Conservation (phyloP, 108 stramenopile genomes). For the Aureococcus anophagefferens region DNA sequence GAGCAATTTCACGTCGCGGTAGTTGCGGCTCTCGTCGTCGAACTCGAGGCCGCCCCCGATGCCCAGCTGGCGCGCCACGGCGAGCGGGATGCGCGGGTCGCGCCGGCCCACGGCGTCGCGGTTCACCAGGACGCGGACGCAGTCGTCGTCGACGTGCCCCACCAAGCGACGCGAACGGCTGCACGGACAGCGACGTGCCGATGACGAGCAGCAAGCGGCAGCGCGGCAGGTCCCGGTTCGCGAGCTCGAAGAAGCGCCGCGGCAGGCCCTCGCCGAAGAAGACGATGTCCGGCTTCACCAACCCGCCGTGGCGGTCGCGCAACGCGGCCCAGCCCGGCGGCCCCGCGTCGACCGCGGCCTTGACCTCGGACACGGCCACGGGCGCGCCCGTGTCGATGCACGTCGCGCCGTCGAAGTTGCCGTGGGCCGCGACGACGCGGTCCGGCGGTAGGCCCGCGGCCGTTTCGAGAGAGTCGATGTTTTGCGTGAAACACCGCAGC, state of each 20-base stretch:
- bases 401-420: conserved; percentile 45
- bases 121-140: conserved; percentile 28
- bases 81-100: conserved; percentile 5
- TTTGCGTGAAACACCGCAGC: conserved; percentile 70
- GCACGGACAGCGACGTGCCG: conserved; percentile 56
- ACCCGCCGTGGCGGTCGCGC: conserved; percentile 4
- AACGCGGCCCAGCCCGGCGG: neutral
- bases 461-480: conserved; percentile 84
- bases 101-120: conserved; percentile 6
- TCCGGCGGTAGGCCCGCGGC: conserved; percentile 67
- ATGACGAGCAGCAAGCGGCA: conserved; percentile 70
- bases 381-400: neutral
- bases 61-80: neutral
- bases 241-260: conserved; percentile 41
- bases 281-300: conserved; percentile 88
- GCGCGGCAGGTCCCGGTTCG: conserved; percentile 41
- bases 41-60: conserved; percentile 5
- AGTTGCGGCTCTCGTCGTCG: conserved; percentile 31
- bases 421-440: conserved; percentile 77
- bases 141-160: neutral
- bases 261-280: conserved; percentile 91
- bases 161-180: conserved; percentile 24
- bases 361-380: neutral
- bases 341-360: neutral
- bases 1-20: conserved; percentile 52